Evolutionary conservation across 2,329 filamentous ascomycete species (phyloP).

Genomic region (Hypoxylon sp.): DNA sequence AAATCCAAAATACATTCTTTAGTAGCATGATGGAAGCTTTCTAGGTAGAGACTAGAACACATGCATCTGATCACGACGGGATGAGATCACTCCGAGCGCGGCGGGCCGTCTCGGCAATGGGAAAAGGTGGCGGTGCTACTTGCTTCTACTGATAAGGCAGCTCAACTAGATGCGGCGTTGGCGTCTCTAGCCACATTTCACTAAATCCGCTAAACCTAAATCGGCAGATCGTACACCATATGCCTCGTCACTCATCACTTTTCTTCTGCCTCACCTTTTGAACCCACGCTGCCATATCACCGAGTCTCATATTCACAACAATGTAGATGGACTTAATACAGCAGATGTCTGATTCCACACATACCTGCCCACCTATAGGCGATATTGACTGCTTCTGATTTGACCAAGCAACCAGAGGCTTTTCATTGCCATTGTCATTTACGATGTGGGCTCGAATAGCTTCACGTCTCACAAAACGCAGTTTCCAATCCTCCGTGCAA

Average conservation of each 20-base stretch:
- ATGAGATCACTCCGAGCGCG: conserved; percentile 36
- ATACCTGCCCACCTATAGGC: too few relatives aligned
- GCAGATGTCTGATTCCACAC: not conserved
- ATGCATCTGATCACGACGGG: conserved; percentile 9
- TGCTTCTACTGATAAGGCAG: not conserved
- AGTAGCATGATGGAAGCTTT: conserved; percentile 29
- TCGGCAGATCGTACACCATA: not conserved
- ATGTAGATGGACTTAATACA: not conserved
- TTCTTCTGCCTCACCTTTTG: not conserved
- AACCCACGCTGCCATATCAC: too few relatives aligned
- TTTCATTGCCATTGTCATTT: not conserved
- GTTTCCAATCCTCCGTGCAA: conserved; percentile 2
- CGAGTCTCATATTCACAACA: not conserved
- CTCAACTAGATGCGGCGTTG: not conserved
- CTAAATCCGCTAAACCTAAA: not conserved
- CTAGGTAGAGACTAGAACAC: conserved; percentile 12
- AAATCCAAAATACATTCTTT: conserved; percentile 48
- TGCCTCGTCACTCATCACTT: not conserved
- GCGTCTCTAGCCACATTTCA: conserved; percentile 17
- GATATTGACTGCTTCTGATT: not conserved
- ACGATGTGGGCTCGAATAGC: not conserved
- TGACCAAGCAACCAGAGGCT: not conserved
- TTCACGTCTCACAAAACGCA: conserved; percentile 3
- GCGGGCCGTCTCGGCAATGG: conserved; percentile 42
- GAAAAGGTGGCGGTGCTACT: conserved; percentile 18